Evolutionary conservation across 2,329 filamentous ascomycete species (phyloP).

Genomic region (Aspergillus sp.): DNA sequence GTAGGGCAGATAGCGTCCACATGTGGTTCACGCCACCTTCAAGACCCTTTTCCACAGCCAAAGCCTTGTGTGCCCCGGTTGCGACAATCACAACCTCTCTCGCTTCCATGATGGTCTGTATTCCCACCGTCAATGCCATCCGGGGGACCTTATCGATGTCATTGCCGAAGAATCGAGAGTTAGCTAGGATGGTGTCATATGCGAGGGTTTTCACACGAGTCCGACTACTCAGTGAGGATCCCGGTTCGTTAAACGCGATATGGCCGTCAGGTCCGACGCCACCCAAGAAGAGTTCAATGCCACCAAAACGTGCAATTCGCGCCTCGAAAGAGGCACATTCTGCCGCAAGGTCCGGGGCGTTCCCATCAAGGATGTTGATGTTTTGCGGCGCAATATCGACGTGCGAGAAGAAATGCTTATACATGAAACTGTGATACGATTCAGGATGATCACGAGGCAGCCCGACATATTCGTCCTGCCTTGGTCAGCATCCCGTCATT

Average conservation of each 20-base stretch:
- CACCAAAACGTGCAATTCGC: constrained; percentile 70
- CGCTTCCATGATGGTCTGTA: constrained; percentile 79
- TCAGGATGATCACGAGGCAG: constrained; percentile 79
- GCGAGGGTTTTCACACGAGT: constrained; percentile 85
- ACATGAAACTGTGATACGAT: constrained; percentile 91
- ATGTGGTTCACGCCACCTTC: constrained; percentile 84
- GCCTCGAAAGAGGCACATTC: constrained; percentile 80
- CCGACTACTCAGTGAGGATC: constrained; percentile 72
- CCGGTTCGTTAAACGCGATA: constrained; percentile 88
- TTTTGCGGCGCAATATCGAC: constrained; percentile 79
- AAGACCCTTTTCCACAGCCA: constrained; percentile 75
- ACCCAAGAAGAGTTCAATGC: constrained; percentile 82
- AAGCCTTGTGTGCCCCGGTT: constrained; percentile 75
- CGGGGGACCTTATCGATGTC: constrained; percentile 72
- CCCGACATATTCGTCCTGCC: constrained; percentile 79
- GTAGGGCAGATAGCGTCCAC: constrained; percentile 82
- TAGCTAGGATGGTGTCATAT: constrained; percentile 82
- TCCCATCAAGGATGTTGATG: constrained; percentile 82
- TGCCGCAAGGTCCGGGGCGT: constrained; percentile 69
- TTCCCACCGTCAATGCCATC: constrained; percentile 81
- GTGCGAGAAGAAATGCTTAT: constrained; percentile 85
- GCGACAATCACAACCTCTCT: constrained; percentile 81
- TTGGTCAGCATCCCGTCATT: constrained; percentile 11
- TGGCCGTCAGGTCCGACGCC: constrained; percentile 85
- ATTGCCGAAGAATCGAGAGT: constrained; percentile 79